Evolutionary conservation across 1,284 basidiomycete genomes (phyloP), one percentile per base, ranked within the genome.

Genomic region (Naganishia liquefaciens): DNA sequence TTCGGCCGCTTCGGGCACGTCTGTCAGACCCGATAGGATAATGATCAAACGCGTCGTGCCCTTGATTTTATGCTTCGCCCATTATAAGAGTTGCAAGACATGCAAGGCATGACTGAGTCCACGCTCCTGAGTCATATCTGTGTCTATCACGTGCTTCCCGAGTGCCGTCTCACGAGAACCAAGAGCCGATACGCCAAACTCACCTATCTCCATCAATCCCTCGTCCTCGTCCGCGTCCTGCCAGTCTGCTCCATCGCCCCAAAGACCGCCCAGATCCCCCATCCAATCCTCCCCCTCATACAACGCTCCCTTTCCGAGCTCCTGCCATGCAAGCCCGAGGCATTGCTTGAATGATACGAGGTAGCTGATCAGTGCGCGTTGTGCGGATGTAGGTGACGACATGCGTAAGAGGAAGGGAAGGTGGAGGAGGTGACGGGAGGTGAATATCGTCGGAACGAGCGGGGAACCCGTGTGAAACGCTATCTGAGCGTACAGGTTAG

Each of bases 211-310:
- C 33, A 37, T 9, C 33, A 37, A 37, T 5, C 28, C 42, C 43
- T 40, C 25, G 21, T 21, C 42, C 39, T 55, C 53, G 1, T 37
- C 37, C 52, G 43, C 39, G 2, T 17, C 53, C 37, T 17, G 10
- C 65, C 54, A 63, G 21, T 63, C 61, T 47, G 46, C 50, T 9
- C 61, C 65, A 13, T 46, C 27, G 10, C 19, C 47, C 61, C 61
- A 63, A 30, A 63, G 19, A 7, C 65, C 65, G 11, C 47, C 60
- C 5, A 54, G 28, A 63, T 66, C 65, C 17, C 61, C 47, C 28
- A 23, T 23, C 39, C 54, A 66, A 27, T 66, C 65, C 33, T 66
- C 65, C 28, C 65, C 65, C 21, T 66, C 65, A 28, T 46, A 53
- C 25, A 54, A 3, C 1, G 49, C 50, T 4, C 54, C 53, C 21